Percentiles rank a stretch among this genome's conserved stretches.
phyloP scores from a whole-genome alignment of 2,329 filamentous ascomycete species.

The Hymenoscyphus repandus region DNA sequence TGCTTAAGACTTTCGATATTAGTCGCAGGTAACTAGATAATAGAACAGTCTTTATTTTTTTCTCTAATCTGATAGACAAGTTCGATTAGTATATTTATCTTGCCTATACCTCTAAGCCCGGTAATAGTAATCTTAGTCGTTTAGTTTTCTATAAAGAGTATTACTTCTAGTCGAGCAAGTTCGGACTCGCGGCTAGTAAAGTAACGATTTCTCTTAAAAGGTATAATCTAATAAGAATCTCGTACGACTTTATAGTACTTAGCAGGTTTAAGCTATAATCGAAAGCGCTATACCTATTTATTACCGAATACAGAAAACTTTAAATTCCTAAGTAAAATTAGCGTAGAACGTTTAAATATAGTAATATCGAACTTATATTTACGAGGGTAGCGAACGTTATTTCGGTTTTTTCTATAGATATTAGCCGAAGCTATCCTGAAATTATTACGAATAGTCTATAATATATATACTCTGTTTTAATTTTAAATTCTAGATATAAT shows the following conservation, averaged over 20 bases:
- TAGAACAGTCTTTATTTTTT: constrained; percentile 32
- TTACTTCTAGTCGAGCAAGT: constrained; percentile 26
- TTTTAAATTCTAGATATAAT: neutral
- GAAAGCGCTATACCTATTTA: constrained; percentile 16
- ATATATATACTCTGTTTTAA: constrained; percentile 2
- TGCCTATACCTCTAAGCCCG: constrained; percentile 39
- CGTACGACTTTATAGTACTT: constrained; percentile 6
- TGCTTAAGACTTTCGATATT: constrained; percentile 37
- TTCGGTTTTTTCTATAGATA: neutral
- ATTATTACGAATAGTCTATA: neutral
- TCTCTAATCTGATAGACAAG: constrained; percentile 36
- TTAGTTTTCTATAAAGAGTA: constrained; percentile 16
- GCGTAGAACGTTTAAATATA: neutral
- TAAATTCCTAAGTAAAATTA: neutral
- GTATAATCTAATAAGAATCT: constrained; percentile 6
- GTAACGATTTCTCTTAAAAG: constrained; percentile 13
- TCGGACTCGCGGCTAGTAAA: constrained; percentile 21
- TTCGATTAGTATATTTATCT: constrained; percentile 37
- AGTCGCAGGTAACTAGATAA: constrained; percentile 41
- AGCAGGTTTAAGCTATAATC: constrained; percentile 1
- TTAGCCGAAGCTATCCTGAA: neutral
- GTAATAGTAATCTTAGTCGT: constrained; percentile 23
- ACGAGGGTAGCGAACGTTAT: neutral
- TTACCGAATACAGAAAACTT: constrained; percentile 7
- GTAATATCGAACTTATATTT: neutral